Evolutionary conservation across 208 protist genomes (phyloP), one percentile per base, ranked within the genome.

Genomic region (Crithidia thermophila): DNA sequence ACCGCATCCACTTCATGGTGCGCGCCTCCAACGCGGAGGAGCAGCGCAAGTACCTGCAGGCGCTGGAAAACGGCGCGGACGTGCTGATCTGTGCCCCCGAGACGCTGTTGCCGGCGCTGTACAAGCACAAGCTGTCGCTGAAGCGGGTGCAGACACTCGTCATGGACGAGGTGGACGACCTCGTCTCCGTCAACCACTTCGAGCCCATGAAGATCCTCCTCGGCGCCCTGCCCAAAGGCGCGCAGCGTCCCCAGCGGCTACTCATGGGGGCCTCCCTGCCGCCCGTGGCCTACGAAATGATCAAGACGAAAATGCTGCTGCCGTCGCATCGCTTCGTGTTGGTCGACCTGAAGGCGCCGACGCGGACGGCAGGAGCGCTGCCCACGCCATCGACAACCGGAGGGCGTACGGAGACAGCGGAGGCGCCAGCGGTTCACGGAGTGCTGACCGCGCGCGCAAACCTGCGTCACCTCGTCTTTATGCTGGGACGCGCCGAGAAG

Each of bases 111-210:
- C 82, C 85, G 1, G 79, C 82, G 9, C 53, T 94, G 21, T 83
- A 85, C 72, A 90, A 88, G 64, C 75, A 74, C 25, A 87, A 88
- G 31, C 72, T 96, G 6, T 87, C 84, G 1, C 61, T 94, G 46
- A 53, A 64, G 47, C 72, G 73, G 14, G 81, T 94, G 45, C 74
- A 83, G 33, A 84, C 78, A 3, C 16, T 92, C 16, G 72, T 96
- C n/a, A 57, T 96, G 34, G 91, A 96, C 59, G 91, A 96, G 49
- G 84, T 94, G 20, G 86, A 94, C 75, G 84, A 93, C 28, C 65
- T 96, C 18, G 73, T 93, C 18, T 94, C 87, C 5, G 63, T 81
- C n/a, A 91, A 93, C 58, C 86, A 93, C 77, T 96, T 92, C 74
- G 91, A 96, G 31, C 70, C 76, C 13, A 49, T 94, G 23, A 94